These are phyloP conservation scores for Cinchona pubescens DNA, from an alignment of 257 asterid genomes.

Conservation along the genomic window DNA sequence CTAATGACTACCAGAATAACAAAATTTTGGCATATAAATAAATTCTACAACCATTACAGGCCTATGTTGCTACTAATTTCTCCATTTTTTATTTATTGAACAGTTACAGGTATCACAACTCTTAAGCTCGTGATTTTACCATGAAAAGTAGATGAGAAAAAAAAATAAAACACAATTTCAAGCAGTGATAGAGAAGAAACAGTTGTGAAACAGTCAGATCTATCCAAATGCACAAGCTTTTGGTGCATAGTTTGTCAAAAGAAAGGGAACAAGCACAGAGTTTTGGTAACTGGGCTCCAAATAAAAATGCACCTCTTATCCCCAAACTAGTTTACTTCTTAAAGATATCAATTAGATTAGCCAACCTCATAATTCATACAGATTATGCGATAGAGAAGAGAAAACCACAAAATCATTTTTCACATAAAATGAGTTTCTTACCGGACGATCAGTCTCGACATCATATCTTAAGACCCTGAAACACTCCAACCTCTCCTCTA, in stretches of 20 bases:
- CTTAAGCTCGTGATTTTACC: neutral
- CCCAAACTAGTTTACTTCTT: neutral
- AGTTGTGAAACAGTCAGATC: neutral
- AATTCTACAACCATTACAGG: neutral
- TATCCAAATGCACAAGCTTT: neutral
- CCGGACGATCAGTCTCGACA: constrained; percentile 73
- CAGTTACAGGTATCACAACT: neutral
- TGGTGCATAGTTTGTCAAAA: neutral
- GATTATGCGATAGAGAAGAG: neutral
- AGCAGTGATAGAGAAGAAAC: neutral
- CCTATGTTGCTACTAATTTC: neutral
- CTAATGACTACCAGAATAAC: neutral
- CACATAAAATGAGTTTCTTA: constrained; percentile 23
- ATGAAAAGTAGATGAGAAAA: constrained; percentile 4
- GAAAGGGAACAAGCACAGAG: neutral
- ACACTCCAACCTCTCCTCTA: constrained; percentile 98
- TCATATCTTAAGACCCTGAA: constrained; percentile 83
- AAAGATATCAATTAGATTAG: constrained; percentile 2
- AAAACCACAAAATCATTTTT: neutral
- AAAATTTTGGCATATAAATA: neutral
- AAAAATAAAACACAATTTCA: neutral
- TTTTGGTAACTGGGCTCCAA: neutral
- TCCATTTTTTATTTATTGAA: neutral
- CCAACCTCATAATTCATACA: neutral
- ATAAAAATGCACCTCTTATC: neutral